Evolutionary conservation across 2,329 filamentous ascomycete genomes (phyloP), one percentile per base, ranked within the genome.

Genomic region (Aspergillus sp.): DNA sequence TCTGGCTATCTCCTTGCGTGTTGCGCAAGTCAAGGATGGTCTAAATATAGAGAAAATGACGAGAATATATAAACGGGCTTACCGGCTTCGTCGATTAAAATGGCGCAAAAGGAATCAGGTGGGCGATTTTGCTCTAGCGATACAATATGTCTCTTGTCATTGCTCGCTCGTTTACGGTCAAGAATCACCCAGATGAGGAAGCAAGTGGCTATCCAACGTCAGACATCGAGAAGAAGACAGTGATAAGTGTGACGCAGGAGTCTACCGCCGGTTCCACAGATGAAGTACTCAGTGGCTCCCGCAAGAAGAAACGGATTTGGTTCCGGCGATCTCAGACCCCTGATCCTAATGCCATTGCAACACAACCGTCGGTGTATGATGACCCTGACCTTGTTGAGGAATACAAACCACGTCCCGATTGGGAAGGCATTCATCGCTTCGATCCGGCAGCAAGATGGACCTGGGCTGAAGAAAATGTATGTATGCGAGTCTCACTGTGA

Each of bases 361-460:
- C 71, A 0, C 69, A 81, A 62, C 78, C 76, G 5, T 82, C 79
- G 3, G 80, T 82, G 5, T 82, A 74, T 52, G 80, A 82, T 42
- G 75, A 81, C 52, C 75, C 77, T 0, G 75, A 78, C 3, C 68
- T 75, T 2, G 77, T 73, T 8, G 74, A 75, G 27, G 66, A 71
- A 55, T 74, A 73, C 53, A 64, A 66, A 23, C 73, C 71, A 11
- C 60, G 64, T 47, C 59, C 65, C 2, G 67, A 71, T 50, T 76
- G 72, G 71, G 74, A 76, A 36, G 63, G 61, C 11, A 61, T 64
- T n/a, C 64, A 66, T 32, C 62, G 65, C n/a, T 67, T 67, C 42
- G 66, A 68, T 32, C 65, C 65, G 10, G 54, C 57, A 8, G 64
- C 65, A 27, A 57, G 64, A 54, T 68, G 66, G 66, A 67, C 64